phyloP scores from a whole-genome alignment of 306 rosid species.

The Casuarina glauca region DNA sequence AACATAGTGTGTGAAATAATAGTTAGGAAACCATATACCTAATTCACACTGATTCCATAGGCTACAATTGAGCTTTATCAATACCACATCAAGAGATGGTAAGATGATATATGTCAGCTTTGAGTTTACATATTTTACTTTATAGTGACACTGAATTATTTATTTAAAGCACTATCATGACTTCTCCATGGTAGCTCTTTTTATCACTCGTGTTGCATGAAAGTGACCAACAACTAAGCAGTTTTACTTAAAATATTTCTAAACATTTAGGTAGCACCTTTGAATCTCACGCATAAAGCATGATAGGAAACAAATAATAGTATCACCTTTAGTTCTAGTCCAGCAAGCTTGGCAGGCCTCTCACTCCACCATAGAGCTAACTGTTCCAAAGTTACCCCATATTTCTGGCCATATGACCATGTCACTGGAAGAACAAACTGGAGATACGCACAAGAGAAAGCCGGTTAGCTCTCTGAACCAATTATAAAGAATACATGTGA shows the following conservation, averaged over 20 bases:
- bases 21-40: background rate
- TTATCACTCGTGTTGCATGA: slow-evolving; percentile 2
- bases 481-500: background rate
- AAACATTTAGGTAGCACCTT: background rate
- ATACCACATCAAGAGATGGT: background rate
- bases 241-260: background rate
- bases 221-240: background rate
- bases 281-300: slow-evolving; percentile 4
- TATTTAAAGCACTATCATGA: background rate
- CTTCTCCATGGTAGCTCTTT: background rate
- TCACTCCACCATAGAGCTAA: slow-evolving; percentile 87
- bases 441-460: slow-evolving; percentile 30
- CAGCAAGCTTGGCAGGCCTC: slow-evolving; percentile 79
- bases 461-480: slow-evolving; percentile 14
- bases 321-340: slow-evolving; percentile 72
- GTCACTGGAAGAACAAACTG: slow-evolving; percentile 88
- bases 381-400: slow-evolving; percentile 75
- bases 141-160: background rate
- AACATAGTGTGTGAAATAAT: slow-evolving; percentile 17
- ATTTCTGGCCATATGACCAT: slow-evolving; percentile 77
- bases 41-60: background rate
- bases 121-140: background rate
- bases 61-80: background rate
- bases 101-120: slow-evolving; percentile 1
- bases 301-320: slow-evolving; percentile 7